These are phyloP conservation scores for Trypanosoma caninum DNA, from an alignment of 208 protist genomes.

Conservation along the genomic window DNA sequence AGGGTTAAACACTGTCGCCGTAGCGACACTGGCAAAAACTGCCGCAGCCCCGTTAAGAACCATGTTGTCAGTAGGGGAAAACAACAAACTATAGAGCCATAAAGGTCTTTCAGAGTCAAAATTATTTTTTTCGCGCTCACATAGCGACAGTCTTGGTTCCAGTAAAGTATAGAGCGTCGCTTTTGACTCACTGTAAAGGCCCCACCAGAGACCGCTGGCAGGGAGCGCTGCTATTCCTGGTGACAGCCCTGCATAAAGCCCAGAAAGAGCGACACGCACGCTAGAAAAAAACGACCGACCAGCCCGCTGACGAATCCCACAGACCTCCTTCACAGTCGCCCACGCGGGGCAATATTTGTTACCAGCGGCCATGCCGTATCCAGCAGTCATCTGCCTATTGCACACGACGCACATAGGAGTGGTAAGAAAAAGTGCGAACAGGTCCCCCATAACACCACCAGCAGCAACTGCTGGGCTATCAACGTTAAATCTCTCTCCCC, in stretches of 20 bases:
- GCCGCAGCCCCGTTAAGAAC: slow-evolving; percentile 65
- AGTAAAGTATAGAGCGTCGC: background rate
- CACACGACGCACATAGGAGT: slow-evolving; percentile 66
- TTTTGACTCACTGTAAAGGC: slow-evolving; percentile 65
- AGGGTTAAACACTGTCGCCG: slow-evolving; percentile 77
- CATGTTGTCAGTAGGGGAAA: slow-evolving; percentile 80
- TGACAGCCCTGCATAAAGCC: slow-evolving; percentile 66
- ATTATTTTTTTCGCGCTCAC: slow-evolving; percentile 25
- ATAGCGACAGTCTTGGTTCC: slow-evolving; percentile 41
- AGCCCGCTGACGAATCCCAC: slow-evolving; percentile 37
- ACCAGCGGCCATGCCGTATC: slow-evolving; percentile 55
- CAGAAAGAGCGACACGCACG: slow-evolving; percentile 31
- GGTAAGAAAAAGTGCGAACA: slow-evolving; percentile 55
- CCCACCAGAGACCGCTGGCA: slow-evolving; percentile 83
- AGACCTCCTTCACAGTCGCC: slow-evolving; percentile 44
- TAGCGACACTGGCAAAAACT: slow-evolving; percentile 57
- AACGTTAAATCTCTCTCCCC: slow-evolving; percentile 22
- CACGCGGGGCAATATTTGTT: slow-evolving; percentile 46
- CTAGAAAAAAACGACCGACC: background rate
- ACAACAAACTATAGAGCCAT: slow-evolving; percentile 64
- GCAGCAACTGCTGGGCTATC: slow-evolving; percentile 53
- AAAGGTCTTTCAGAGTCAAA: background rate
- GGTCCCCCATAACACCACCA: slow-evolving; percentile 70
- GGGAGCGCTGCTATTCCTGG: slow-evolving; percentile 68
- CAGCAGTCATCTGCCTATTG: slow-evolving; percentile 83